Evolutionary conservation across 2,329 filamentous ascomycete genomes (phyloP), one percentile per base, ranked within the genome.

Genomic region (Penicillium sp.): DNA sequence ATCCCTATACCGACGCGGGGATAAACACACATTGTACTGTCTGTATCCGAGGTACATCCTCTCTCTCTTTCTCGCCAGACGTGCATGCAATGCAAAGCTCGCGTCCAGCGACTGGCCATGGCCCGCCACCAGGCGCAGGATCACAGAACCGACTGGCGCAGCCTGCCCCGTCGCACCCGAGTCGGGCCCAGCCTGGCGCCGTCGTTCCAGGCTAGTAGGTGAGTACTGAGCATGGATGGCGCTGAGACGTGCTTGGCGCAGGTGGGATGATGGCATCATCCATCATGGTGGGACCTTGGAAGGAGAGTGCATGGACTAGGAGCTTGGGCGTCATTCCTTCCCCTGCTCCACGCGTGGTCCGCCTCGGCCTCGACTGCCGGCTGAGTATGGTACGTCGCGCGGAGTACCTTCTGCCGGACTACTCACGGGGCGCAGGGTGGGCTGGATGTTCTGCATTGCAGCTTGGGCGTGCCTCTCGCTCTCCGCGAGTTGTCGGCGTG

Each of bases 91-190:
- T 27, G 25, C 25, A 27, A 13, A 13, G 10, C 4, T 9, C 5
- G 25, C 25, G 25, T 13, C 11, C 25, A n/a, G 25, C 25, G 25
- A 27, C 25, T 27, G 25, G 25, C 36, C 36, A 41, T 27, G 25
- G 27, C 20, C 39, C 25, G 30, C 38, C 38, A 44, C 25, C 42
- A 42, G n/a, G 19, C 32, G 23, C 35, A 43, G 31, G 36, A 51
- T 47, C 41, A 40, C 37, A 43, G 44, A 53, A 47, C 28, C 40
- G 43, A 47, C 46, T 45, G 36, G 48, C 36, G 37, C 32, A 44
- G 39, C 34, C 30, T 41, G 39, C 43, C 44, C 29, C 23, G 47
- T 54, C 48, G 44, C 50, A 52, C 44, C 48, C 50, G 50, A 47
- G 15, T 48, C 44, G 45, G 50, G 13, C 28, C 44, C 41, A 47